These are phyloP conservation scores for Cystobasidium slooffiae DNA, from an alignment of 1,284 basidiomycete species.

Conservation along the genomic window DNA sequence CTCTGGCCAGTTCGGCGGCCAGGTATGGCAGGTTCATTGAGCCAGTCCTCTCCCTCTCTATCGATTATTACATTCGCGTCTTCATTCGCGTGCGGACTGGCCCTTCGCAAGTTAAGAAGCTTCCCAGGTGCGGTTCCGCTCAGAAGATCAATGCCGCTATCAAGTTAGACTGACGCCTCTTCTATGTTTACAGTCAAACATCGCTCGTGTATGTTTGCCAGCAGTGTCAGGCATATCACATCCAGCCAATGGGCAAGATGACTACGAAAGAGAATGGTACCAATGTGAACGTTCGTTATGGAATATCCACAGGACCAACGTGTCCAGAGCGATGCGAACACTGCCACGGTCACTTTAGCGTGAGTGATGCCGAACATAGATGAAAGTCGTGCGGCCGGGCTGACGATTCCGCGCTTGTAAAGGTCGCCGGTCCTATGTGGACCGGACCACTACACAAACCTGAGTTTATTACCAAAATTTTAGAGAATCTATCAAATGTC, in stretches of 20 bases:
- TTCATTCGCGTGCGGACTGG: constrained; percentile 80
- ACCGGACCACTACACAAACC: constrained; percentile 81
- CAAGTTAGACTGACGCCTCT: constrained; percentile 63
- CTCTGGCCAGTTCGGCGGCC: constrained; percentile 81
- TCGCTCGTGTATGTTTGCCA: constrained; percentile 80
- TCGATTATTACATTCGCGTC: constrained; percentile 95
- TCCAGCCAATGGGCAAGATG: constrained; percentile 67
- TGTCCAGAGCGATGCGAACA: constrained; percentile 63
- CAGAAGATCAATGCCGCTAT: constrained; percentile 31
- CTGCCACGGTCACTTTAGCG: constrained; percentile 76
- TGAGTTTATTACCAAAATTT: constrained; percentile 72
- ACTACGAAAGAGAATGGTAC: constrained; percentile 62
- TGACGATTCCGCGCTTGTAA: constrained; percentile 20
- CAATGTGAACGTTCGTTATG: constrained; percentile 65
- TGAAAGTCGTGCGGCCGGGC: constrained; percentile 1
- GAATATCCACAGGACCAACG: constrained; percentile 73
- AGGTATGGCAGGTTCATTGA: constrained; percentile 91
- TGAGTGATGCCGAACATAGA: constrained; percentile 55
- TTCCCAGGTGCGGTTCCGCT: constrained; percentile 65
- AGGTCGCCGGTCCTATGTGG: constrained; percentile 97
- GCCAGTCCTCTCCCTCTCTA: constrained; percentile 88
- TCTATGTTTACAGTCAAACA: constrained; percentile 56
- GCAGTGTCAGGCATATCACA: constrained; percentile 76
- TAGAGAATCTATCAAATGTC: constrained; percentile 67
- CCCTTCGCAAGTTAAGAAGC: constrained; percentile 84